phyloP scores from a whole-genome alignment of 495 filamentous ascomycete species.

The Xylaria longipes region DNA sequence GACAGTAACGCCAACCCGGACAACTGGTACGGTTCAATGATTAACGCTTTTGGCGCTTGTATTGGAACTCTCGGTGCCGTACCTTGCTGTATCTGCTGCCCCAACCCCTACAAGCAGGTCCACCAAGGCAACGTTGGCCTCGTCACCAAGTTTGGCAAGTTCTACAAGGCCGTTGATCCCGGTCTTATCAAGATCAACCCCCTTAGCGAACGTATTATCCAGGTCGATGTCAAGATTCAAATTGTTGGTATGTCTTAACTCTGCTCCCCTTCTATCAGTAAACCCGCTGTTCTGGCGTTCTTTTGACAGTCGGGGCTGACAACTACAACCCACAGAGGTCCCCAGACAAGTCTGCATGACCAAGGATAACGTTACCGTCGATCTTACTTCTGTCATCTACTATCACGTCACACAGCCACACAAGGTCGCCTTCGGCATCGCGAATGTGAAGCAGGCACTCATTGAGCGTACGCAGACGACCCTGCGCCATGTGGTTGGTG shows the following conservation, averaged over 20 bases:
- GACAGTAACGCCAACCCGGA: constrained; percentile 74
- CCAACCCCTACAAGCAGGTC: constrained; percentile 97
- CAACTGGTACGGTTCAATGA: constrained; percentile 92
- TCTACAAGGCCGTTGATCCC: constrained; percentile 95
- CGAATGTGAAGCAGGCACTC: constrained; percentile 91
- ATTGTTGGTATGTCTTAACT: constrained; percentile 70
- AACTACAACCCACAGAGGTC: constrained; percentile 66
- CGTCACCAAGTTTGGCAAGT: constrained; percentile 94
- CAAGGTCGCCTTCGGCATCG: constrained; percentile 96
- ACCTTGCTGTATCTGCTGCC: constrained; percentile 90
- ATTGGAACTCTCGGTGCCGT: constrained; percentile 86
- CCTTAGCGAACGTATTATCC: constrained; percentile 85
- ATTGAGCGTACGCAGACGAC: constrained; percentile 98
- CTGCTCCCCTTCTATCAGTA: background rate
- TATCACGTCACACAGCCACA: constrained; percentile 96
- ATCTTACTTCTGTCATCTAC: constrained; percentile 97
- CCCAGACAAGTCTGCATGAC: constrained; percentile 99
- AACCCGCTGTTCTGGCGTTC: constrained; percentile 9
- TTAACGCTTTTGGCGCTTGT: constrained; percentile 75
- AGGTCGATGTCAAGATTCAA: constrained; percentile 99
- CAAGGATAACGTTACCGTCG: constrained; percentile 95
- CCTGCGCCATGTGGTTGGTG: constrained; percentile 94
- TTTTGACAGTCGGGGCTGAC: background rate
- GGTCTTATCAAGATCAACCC: constrained; percentile 98
- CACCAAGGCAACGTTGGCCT: constrained; percentile 91